Conservation (phyloP, 2,329 filamentous ascomycete species). For the Claviceps humidiphila region DNA sequence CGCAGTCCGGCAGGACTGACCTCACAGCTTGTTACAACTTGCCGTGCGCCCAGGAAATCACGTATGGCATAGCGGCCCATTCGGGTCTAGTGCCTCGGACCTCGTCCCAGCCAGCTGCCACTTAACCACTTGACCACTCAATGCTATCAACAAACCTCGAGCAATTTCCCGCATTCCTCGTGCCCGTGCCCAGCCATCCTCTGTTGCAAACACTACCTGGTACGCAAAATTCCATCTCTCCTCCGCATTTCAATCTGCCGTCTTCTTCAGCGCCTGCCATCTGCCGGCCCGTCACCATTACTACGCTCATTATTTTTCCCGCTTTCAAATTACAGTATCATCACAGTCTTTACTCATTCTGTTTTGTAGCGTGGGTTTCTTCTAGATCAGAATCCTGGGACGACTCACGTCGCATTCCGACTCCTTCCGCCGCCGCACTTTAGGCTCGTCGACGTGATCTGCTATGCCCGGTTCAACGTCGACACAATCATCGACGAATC, state of each 20-base stretch:
- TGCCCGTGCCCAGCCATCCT: constrained; percentile 7
- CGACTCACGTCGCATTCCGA: background rate
- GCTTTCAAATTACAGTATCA: background rate
- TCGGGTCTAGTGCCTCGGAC: constrained; percentile 10
- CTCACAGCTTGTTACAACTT: no score
- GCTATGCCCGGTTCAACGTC: constrained; percentile 4
- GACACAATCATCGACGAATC: constrained; percentile 1
- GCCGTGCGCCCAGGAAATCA: no score
- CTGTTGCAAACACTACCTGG: constrained; percentile 4
- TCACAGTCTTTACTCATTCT: constrained; percentile 1
- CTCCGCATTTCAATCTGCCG: constrained; percentile 2
- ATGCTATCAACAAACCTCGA: constrained; percentile 16
- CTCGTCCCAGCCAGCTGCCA: constrained; percentile 9
- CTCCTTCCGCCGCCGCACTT: background rate
- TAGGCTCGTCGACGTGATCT: constrained; percentile 1
- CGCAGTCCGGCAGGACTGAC: no score
- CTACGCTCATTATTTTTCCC: constrained; percentile 9
- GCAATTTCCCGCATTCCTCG: constrained; percentile 25
- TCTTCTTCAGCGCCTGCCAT: constrained; percentile 1
- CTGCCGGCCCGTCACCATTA: constrained; percentile 5
- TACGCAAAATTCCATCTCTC: constrained; percentile 2
- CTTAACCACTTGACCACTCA: background rate
- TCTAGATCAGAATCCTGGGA: no score
- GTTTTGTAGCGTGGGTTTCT: background rate
- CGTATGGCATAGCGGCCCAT: background rate